These are phyloP conservation scores for Nectriaceae sp. DNA, from an alignment of 2,329 filamentous ascomycete species.

Conservation along the genomic window DNA sequence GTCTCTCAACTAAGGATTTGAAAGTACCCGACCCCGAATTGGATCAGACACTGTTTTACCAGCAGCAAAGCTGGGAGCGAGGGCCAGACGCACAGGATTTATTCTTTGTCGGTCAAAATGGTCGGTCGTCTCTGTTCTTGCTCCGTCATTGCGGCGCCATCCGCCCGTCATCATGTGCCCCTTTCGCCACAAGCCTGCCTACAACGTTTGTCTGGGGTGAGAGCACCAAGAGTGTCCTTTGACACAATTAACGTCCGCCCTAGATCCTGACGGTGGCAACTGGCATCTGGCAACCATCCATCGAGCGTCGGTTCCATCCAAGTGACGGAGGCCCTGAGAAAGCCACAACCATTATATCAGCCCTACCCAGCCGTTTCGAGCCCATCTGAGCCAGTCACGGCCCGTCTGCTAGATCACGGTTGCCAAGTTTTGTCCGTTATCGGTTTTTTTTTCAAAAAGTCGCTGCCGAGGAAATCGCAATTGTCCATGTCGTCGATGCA, in stretches of 20 bases:
- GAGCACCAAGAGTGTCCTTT: no score
- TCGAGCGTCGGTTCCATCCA: slow-evolving; percentile 8
- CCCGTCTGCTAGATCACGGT: slow-evolving; percentile 4
- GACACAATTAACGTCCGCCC: background rate
- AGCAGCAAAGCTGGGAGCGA: slow-evolving; percentile 21
- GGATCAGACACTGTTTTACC: slow-evolving; percentile 31
- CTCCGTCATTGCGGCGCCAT: slow-evolving; percentile 18
- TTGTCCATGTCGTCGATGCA: slow-evolving; percentile 26
- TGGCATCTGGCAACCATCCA: slow-evolving; percentile 6
- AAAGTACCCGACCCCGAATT: slow-evolving; percentile 17
- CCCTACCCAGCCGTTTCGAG: slow-evolving; percentile 22
- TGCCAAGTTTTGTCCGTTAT: background rate
- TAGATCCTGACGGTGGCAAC: slow-evolving; percentile 20
- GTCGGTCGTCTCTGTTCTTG: slow-evolving; percentile 23
- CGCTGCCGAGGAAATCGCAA: slow-evolving; percentile 3
- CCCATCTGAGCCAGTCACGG: slow-evolving; percentile 7
- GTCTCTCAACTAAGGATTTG: slow-evolving; percentile 20
- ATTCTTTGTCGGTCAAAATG: slow-evolving; percentile 34
- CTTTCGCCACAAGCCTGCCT: slow-evolving; percentile 26
- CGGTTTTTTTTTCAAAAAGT: slow-evolving; percentile 5
- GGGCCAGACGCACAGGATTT: slow-evolving; percentile 32
- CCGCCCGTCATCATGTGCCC: slow-evolving; percentile 22
- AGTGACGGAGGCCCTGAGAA: slow-evolving; percentile 6
- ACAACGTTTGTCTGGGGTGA: background rate
- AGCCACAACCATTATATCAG: slow-evolving; percentile 32